These are phyloP conservation scores for Ogataea corticis DNA, from an alignment of 805 yeast species.

Conservation along the genomic window DNA sequence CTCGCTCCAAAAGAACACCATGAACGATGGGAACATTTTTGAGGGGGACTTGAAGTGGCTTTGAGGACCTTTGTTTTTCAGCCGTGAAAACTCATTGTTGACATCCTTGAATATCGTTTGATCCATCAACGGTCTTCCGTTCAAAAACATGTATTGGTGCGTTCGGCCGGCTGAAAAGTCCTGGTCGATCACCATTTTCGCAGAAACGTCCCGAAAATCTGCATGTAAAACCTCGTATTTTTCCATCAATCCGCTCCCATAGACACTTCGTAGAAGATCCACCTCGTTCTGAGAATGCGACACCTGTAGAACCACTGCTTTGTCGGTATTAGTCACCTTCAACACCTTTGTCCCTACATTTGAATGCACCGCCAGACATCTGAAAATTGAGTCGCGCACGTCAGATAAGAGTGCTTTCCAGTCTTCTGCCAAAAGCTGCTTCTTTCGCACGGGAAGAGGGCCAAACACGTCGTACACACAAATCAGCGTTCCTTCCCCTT, in stretches of 20 bases:
- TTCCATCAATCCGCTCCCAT: constrained; percentile 29
- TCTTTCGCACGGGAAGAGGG: constrained; percentile 45
- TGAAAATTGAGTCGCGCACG: constrained; percentile 34
- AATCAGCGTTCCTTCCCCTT: constrained; percentile 40
- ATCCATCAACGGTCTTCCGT: constrained; percentile 38
- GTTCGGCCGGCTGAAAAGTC: constrained; percentile 35
- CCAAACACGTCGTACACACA: constrained; percentile 41
- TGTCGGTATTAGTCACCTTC: constrained; percentile 4
- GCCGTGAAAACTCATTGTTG: constrained; percentile 13
- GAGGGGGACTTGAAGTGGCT: constrained; percentile 33
- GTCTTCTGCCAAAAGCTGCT: constrained; percentile 24
- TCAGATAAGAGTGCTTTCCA: constrained; percentile 28
- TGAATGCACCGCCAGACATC: constrained; percentile 31
- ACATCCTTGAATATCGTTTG: constrained; percentile 20
- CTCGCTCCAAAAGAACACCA: not conserved
- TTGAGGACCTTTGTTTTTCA: constrained; percentile 1
- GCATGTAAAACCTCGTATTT: constrained; percentile 33
- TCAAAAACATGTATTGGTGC: constrained; percentile 48
- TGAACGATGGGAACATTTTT: constrained; percentile 38
- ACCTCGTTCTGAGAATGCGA: not conserved
- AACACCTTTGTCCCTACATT: constrained; percentile 20
- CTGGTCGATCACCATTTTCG: constrained; percentile 43
- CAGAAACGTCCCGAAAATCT: constrained; percentile 24
- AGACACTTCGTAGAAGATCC: constrained; percentile 29
- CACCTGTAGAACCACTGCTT: not conserved